A percentile compares a stretch with the other conserved stretches of the same genome.
Conservation (phyloP, 768 basidiomycete genomes). For the Podaxis sp. region DNA sequence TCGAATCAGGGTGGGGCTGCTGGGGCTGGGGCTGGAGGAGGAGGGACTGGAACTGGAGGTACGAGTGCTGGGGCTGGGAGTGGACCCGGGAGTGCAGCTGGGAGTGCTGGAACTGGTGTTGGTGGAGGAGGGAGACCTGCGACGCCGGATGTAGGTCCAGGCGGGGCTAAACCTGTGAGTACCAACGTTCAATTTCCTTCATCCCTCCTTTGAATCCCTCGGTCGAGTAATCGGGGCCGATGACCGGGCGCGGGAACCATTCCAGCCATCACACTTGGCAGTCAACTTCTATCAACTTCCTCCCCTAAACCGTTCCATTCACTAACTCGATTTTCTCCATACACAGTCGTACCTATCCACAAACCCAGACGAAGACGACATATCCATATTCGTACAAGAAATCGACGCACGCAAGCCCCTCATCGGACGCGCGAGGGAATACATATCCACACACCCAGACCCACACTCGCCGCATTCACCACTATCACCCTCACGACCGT, state of each 20-base stretch:
- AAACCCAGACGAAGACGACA: constrained; percentile 71
- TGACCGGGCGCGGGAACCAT: too few relatives aligned
- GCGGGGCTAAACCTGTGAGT: not conserved
- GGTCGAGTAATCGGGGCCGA: too few relatives aligned
- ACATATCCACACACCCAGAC: not conserved
- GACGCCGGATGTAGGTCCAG: constrained; percentile 6
- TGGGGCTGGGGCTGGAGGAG: not conserved
- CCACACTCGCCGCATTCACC: not conserved
- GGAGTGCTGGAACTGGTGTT: constrained; percentile 16
- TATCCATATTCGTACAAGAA: constrained; percentile 76
- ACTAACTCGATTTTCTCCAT: not conserved
- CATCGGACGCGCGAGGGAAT: constrained; percentile 32
- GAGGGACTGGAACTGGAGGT: not conserved
- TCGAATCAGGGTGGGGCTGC: not conserved
- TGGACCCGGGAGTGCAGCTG: constrained; percentile 29
- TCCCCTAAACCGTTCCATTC: not conserved
- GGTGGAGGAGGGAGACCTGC: constrained; percentile 16
- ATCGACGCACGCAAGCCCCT: constrained; percentile 73
- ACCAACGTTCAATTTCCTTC: not conserved
- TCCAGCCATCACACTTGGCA: too few relatives aligned
- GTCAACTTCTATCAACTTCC: too few relatives aligned
- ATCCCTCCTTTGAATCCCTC: too few relatives aligned
- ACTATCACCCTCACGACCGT: not conserved
- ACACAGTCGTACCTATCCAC: constrained; percentile 17
- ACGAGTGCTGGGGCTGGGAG: not conserved